Evolutionary conservation across 805 yeast genomes (phyloP), one percentile per base, ranked within the genome.

Genomic region (Cyberlindnera americana): DNA sequence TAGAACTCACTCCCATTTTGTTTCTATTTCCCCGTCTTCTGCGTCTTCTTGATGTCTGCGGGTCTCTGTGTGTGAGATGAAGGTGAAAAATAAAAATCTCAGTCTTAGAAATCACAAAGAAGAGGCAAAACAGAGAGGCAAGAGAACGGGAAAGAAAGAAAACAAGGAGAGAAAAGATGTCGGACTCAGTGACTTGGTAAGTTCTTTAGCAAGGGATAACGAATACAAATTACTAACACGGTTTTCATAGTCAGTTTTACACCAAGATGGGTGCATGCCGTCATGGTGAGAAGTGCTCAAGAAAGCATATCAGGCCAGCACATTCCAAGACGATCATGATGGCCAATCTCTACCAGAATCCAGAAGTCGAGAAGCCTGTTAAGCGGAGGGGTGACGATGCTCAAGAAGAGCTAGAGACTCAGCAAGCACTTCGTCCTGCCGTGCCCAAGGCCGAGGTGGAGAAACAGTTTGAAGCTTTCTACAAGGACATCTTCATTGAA

Each of bases 251-350:
- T 48, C 66, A 77, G 27, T 89, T 89, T 57, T 88, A 80, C 56
- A 69, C 73, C 46, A 86, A 83, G 57, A 85, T 88, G 22, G 98
- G 98, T 1, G 95, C 96, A 0, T 90, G 98, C 54, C 71, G 96
- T 44, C 96, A 90, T 59, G 96, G 96, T 1, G 89, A 81, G 43
- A 82, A 81, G 52, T 90, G 98, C 54, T 79, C 88, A 8, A 69
- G 91, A 52, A 72, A 72, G 41, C 90, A 89, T 59, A 67, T 73
- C 16, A 73, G 73, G 50, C 96, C 96, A 2, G 60, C 67, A 7
- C 60, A 67, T 29, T 83, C 95, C 1, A 67, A 70, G 39, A 82
- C 91, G 0, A 69, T 89, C 2, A 65, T 84, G 34, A 68, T 83
- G 41, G 68, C 81, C 14, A 81, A 83, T 52, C 53, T 88, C 33